phyloP scores from a whole-genome alignment of 495 filamentous ascomycete species.

The Chaetomidium leptoderma region DNA sequence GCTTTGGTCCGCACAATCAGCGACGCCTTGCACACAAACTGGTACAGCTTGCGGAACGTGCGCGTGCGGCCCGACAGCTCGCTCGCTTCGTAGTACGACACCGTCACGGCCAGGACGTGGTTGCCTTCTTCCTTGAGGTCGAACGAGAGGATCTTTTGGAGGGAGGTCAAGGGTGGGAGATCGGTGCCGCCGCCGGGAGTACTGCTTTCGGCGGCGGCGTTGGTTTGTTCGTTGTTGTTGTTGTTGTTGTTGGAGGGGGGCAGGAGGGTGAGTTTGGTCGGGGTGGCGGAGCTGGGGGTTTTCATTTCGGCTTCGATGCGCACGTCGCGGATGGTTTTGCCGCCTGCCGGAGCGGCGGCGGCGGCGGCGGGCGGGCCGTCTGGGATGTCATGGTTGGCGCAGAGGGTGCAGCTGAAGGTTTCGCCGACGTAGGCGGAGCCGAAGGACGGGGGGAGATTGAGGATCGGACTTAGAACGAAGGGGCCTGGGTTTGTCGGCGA shows the following conservation, averaged over 20 bases:
- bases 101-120: conserved; percentile 89
- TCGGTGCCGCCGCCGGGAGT: conserved; percentile 46
- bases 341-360: conserved; percentile 17
- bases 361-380: conserved; percentile 10
- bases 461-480: conserved; percentile 51
- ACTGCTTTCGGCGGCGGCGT: conserved; percentile 10
- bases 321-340: conserved; percentile 63
- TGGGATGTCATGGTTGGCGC: conserved; percentile 81
- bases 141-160: conserved; percentile 80
- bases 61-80: conserved; percentile 66
- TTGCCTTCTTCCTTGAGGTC: conserved; percentile 91
- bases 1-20: conserved; percentile 88
- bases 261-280: conserved; percentile 27
- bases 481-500: conserved; percentile 38
- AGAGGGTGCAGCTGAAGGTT: conserved; percentile 89
- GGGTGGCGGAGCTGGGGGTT: conserved; percentile 54
- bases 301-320: conserved; percentile 91
- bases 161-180: conserved; percentile 60
- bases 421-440: conserved; percentile 94
- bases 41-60: conserved; percentile 93
- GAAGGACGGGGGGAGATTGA: conserved; percentile 90
- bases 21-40: conserved; percentile 87
- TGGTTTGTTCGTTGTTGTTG: neutral
- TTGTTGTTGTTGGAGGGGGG: neutral
- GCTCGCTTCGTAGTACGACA: conserved; percentile 74